Conservation (phyloP, 176 grass and related monocot genomes). For the Aechmea fasciata region DNA sequence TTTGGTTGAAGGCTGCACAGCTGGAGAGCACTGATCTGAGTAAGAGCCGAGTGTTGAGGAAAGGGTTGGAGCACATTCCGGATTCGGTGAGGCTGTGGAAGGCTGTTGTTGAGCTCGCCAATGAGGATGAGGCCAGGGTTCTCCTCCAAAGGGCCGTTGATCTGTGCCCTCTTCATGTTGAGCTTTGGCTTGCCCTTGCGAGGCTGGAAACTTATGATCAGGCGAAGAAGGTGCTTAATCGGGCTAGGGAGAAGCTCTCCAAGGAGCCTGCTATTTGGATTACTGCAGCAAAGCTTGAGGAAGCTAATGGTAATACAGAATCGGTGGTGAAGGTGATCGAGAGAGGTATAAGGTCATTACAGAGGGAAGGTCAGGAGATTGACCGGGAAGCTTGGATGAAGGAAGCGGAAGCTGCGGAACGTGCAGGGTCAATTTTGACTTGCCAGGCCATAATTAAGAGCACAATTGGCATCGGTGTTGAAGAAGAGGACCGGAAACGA, state of each 20-base stretch:
- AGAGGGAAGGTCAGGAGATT: constrained; percentile 69
- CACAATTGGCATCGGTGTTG: constrained; percentile 82
- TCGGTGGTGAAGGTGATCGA: constrained; percentile 81
- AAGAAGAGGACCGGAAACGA: constrained; percentile 76
- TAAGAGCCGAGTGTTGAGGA: constrained; percentile 66
- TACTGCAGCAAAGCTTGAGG: constrained; percentile 88
- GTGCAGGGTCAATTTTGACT: constrained; percentile 73
- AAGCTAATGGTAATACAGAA: constrained; percentile 64
- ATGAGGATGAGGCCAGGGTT: constrained; percentile 76
- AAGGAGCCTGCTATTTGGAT: constrained; percentile 97
- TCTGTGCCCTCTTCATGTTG: constrained; percentile 77
- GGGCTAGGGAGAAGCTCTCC: constrained; percentile 64
- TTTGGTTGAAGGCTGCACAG: constrained; percentile 81
- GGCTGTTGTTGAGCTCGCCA: constrained; percentile 75
- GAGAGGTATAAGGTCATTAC: constrained; percentile 74
- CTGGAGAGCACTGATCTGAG: constrained; percentile 55
- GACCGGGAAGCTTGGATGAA: constrained; percentile 93
- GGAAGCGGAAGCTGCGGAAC: constrained; percentile 77
- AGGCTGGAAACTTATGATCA: constrained; percentile 93
- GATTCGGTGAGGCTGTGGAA: constrained; percentile 93
- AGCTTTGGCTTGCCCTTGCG: constrained; percentile 89
- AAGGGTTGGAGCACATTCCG: constrained; percentile 79
- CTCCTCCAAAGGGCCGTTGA: constrained; percentile 89
- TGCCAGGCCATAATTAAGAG: constrained; percentile 82
- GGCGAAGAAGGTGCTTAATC: constrained; percentile 86